These are phyloP conservation scores for Naganishia cerealis DNA, from an alignment of 1,284 basidiomycete species.

Conservation along the genomic window DNA sequence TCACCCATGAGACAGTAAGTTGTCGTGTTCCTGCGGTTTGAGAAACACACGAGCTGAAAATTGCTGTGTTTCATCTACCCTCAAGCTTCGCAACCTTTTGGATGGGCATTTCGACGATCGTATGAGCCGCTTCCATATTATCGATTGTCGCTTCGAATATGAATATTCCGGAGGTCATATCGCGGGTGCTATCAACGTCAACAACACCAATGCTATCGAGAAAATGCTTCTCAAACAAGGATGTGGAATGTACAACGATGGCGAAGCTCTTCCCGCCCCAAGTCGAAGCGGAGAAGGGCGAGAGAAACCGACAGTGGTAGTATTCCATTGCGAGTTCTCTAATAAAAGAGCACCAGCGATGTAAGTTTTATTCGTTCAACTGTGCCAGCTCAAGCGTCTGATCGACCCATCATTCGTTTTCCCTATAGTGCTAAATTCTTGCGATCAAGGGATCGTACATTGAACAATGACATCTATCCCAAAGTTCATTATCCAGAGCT, in stretches of 20 bases:
- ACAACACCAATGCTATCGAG: constrained; percentile 77
- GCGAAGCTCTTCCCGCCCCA: constrained; percentile 64
- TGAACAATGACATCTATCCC: constrained; percentile 86
- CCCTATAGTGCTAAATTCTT: constrained; percentile 77
- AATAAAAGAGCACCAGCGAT: constrained; percentile 92
- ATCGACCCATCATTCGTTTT: constrained; percentile 30
- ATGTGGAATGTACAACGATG: constrained; percentile 52
- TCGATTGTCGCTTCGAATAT: constrained; percentile 98
- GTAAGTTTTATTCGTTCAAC: constrained; percentile 58
- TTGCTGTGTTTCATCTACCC: constrained; percentile 26
- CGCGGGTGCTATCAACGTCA: constrained; percentile 85
- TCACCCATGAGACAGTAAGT: constrained; percentile 73
- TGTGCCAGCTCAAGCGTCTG: constrained; percentile 1
- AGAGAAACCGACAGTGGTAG: constrained; percentile 67
- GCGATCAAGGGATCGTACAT: constrained; percentile 80
- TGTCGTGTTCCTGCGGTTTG: constrained; percentile 5
- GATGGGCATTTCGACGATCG: constrained; percentile 67
- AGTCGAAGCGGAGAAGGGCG: constrained; percentile 73
- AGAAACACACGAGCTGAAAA: not conserved
- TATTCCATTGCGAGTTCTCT: constrained; percentile 99
- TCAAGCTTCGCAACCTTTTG: constrained; percentile 70
- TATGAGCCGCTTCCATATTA: constrained; percentile 71
- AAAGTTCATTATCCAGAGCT: constrained; percentile 94
- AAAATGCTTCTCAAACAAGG: constrained; percentile 68
- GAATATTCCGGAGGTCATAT: constrained; percentile 94